phyloP scores from a whole-genome alignment of 2,329 filamentous ascomycete genomes.

The Trematosphaeria pertusa region DNA sequence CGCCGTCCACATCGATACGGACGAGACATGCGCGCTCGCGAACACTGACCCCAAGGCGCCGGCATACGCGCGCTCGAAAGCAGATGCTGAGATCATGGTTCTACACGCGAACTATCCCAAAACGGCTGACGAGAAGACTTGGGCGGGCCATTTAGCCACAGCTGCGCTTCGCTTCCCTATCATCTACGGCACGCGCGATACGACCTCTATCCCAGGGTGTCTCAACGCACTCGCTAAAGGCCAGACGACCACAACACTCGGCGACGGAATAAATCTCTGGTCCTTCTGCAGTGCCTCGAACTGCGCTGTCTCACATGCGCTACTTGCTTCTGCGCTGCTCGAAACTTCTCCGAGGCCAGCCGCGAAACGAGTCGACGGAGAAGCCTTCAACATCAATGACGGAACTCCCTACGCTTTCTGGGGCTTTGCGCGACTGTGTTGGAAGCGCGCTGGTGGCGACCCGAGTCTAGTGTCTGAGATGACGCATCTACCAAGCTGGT shows the following conservation, averaged over 20 bases:
- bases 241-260: constrained; percentile 39
- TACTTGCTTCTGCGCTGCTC: constrained; percentile 37
- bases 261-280: constrained; percentile 38
- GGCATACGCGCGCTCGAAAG: constrained; percentile 20
- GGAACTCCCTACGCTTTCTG: constrained; percentile 42
- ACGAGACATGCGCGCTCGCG: constrained; percentile 15
- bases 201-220: constrained; percentile 14
- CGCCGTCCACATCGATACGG: constrained; percentile 11
- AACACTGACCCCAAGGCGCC: constrained; percentile 15
- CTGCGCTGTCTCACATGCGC: constrained; percentile 31
- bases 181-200: constrained; percentile 18
- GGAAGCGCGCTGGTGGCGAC: constrained; percentile 30
- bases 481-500: constrained; percentile 13
- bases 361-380: constrained; percentile 33
- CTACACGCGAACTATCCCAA: constrained; percentile 17
- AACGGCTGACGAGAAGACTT: constrained; percentile 1
- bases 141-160: constrained; percentile 17
- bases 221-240: constrained; percentile 16
- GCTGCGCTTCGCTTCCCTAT: constrained; percentile 19
- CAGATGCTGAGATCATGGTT: constrained; percentile 18
- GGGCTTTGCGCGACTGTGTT: constrained; percentile 37
- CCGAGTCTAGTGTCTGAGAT: constrained; percentile 19
- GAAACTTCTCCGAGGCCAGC: constrained; percentile 13
- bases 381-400: constrained; percentile 47
- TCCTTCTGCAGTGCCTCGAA: constrained; percentile 38